Evolutionary conservation across 2,329 filamentous ascomycete genomes (phyloP).

Genomic region (Trichophaea hybrida): DNA sequence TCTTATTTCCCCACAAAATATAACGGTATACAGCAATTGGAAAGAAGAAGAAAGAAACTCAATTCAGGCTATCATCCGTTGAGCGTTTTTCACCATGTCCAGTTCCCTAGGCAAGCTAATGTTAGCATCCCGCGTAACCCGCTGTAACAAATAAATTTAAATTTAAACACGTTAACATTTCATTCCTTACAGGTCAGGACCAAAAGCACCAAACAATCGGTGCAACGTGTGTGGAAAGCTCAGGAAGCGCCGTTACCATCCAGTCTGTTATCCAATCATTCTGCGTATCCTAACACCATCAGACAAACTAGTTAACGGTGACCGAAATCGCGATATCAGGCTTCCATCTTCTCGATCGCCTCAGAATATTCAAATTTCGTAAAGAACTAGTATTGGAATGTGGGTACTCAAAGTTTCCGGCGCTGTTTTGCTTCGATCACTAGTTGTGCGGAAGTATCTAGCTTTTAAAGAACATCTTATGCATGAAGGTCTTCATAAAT

Average conservation of each 20-base stretch:
- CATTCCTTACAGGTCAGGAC: no score
- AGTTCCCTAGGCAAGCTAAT: no score
- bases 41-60: no score
- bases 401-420: not conserved
- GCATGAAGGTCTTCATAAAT: not conserved
- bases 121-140: no score
- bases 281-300: not conserved
- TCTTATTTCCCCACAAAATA: no score
- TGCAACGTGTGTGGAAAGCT: not conserved
- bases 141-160: no score
- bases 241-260: not conserved
- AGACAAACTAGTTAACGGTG: not conserved
- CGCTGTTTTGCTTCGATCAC: not conserved
- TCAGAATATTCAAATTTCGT: not conserved
- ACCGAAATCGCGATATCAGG: not conserved
- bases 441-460: not conserved
- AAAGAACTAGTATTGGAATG: not conserved
- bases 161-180: no score
- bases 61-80: no score
- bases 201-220: not conserved
- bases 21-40: no score
- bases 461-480: not conserved
- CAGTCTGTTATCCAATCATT: not conserved
- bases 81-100: no score
- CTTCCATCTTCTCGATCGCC: not conserved